Evolutionary conservation across 2,329 filamentous ascomycete species (phyloP), one percentile per base, ranked within the genome.

Genomic region (Colletotrichum siamense): DNA sequence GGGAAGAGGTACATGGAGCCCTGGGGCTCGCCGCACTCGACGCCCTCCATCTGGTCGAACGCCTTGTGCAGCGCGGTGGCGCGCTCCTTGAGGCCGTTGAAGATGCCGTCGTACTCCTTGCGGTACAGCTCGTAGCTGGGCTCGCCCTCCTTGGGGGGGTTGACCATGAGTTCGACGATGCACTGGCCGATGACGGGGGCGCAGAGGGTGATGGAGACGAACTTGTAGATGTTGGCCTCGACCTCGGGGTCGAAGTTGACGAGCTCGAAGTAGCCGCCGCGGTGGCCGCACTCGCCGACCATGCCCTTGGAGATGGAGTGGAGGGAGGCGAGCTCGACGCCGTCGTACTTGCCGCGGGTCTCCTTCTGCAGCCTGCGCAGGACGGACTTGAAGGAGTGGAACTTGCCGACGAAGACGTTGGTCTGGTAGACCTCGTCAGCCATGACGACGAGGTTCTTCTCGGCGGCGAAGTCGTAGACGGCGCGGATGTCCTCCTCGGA

Each of bases 1-100:
- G 97, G 97, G 92, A 99, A 99, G 82, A 99, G 94, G 88, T 99
- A 99, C 97, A 99, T 99, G 84, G 95, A 94, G 77, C 97, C 97
- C 91, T 98, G 95, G 72, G 97, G 97, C 80, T 92, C 90, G 81
- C 94, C 94, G 87, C 96, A 98, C 84, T 96, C 92, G 75, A 99
- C 96, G 75, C 97, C 97, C 86, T 99, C 96, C 97, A 99, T 99
- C 83, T 95, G 88, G 85, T 92, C 89, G 87, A 99, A 99, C 32
- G 96, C 96, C 81, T 96, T 91, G 87, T 98, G 97, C 66, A 99
- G 90, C 8, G 97, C 96, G 75, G 89, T 91, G 52, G 97, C 97
- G 79, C 97, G 94, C 85, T 94, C 87, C 82, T 92, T 92, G 75
- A 99, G 90, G 66, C 95, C 94, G 69, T 93, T 86, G 85, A 93